Evolutionary conservation across 2,329 filamentous ascomycete genomes (phyloP).

Genomic region (Lachnellula suecica): DNA sequence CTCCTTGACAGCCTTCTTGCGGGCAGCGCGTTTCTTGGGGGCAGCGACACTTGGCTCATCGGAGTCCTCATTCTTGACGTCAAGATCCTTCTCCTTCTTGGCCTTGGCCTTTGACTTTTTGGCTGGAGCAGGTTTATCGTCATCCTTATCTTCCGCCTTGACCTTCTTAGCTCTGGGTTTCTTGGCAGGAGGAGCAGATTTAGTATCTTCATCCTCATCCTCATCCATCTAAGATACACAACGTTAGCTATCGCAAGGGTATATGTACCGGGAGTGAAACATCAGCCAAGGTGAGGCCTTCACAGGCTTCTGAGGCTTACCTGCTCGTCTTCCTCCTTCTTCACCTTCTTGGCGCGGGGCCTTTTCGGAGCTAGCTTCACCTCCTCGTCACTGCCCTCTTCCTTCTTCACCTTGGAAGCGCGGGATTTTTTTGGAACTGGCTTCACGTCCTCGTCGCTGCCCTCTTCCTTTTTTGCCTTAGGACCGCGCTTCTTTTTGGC

Average conservation of each 20-base stretch:
- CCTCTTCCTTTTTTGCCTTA: conserved; percentile 24
- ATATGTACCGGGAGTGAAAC: too few species aligned
- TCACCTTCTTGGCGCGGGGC: conserved; percentile 1
- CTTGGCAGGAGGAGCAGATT: conserved; percentile 21
- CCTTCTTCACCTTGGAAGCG: conserved; percentile 19
- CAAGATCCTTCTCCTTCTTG: conserved; percentile 23
- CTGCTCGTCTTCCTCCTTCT: conserved; percentile 26
- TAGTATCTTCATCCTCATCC: conserved; percentile 25
- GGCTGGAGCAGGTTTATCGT: conserved; percentile 19
- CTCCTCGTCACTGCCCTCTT: conserved; percentile 15
- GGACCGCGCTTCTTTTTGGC: conserved; percentile 39
- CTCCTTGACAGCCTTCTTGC: conserved; percentile 20
- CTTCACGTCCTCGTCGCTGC: conserved; percentile 16
- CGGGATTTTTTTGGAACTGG: conserved; percentile 27
- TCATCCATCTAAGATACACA: conserved; percentile 12
- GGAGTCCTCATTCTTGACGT: conserved; percentile 27
- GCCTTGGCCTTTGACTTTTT: conserved; percentile 15
- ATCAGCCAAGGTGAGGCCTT: too few species aligned
- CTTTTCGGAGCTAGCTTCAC: conserved; percentile 8
- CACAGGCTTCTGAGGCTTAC: too few species aligned
- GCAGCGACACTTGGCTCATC: conserved; percentile 12
- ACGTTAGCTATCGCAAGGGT: too few species aligned
- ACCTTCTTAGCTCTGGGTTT: conserved; percentile 36
- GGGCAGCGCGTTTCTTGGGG: conserved; percentile 19
- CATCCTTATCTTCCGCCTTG: conserved; percentile 22